Conservation (phyloP, 2,329 filamentous ascomycete species). For the Pleomassaria siparia region DNA sequence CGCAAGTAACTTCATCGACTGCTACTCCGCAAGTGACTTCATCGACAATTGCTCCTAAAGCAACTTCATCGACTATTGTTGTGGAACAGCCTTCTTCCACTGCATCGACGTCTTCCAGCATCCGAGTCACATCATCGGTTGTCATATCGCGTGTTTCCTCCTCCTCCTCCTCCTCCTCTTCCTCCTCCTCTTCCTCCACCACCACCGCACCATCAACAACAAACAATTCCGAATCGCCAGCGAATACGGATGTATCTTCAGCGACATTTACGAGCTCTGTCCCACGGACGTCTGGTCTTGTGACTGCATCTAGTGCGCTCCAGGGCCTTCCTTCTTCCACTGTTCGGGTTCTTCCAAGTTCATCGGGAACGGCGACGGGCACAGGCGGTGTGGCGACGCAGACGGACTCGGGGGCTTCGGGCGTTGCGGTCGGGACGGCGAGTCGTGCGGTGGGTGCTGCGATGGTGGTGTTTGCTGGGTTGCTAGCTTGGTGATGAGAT, state of each 20-base stretch:
- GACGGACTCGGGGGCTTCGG: conserved; percentile 12
- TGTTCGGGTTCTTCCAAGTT: not conserved
- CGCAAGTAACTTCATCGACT: not conserved
- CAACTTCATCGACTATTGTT: no score
- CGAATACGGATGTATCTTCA: not conserved
- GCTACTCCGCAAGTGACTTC: not conserved
- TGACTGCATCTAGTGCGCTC: conserved; percentile 6
- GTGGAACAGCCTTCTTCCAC: no score
- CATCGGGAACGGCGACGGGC: conserved; percentile 5
- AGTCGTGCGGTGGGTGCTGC: conserved; percentile 5
- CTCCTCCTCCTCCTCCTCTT: no score
- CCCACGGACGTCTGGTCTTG: not conserved
- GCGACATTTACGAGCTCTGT: not conserved
- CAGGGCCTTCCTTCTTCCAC: not conserved
- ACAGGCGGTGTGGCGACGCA: conserved; percentile 6
- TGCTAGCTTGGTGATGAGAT: conserved; percentile 11
- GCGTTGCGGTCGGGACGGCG: conserved; percentile 4
- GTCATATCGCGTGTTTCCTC: no score
- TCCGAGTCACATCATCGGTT: no score
- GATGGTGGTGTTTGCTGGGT: conserved; percentile 10
- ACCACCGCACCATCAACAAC: not conserved
- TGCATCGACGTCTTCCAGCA: no score
- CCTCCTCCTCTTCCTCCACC: not conserved
- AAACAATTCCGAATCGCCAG: not conserved
- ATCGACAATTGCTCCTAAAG: no score